Conservation (phyloP, 805 yeast species). For the Metschnikowia gelsemii region DNA sequence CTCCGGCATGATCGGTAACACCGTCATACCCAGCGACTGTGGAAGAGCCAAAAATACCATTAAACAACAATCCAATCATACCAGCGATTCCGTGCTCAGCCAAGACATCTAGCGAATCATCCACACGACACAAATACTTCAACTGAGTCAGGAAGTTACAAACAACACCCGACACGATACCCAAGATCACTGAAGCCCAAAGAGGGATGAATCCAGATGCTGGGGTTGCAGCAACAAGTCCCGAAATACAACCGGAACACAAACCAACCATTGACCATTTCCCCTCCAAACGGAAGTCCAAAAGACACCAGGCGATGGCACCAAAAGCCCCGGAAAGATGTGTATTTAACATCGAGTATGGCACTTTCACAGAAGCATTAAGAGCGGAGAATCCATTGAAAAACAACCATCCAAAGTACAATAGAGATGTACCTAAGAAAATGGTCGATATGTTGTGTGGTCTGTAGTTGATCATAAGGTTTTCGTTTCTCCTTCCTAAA, state of each 20-base stretch:
- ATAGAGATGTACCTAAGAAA: conserved; percentile 78
- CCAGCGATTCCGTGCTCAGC: conserved; percentile 99
- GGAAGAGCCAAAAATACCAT: conserved; percentile 82
- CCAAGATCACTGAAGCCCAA: conserved; percentile 87
- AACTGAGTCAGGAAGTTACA: conserved; percentile 91
- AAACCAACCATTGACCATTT: conserved; percentile 95
- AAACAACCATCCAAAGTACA: conserved; percentile 96
- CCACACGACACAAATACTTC: conserved; percentile 77
- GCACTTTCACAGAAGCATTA: conserved; percentile 78
- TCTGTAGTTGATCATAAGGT: conserved; percentile 81
- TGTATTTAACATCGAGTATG: conserved; percentile 89
- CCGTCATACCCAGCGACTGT: conserved; percentile 93
- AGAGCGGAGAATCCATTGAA: conserved; percentile 90
- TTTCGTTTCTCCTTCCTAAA: conserved; percentile 71
- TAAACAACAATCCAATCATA: conserved; percentile 82
- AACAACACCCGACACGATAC: conserved; percentile 72
- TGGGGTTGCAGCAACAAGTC: conserved; percentile 96
- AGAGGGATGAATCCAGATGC: conserved; percentile 87
- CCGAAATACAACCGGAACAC: conserved; percentile 94
- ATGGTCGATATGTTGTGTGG: conserved; percentile 94
- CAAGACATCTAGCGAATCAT: conserved; percentile 89
- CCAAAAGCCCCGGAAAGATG: conserved; percentile 88
- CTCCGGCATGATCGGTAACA: conserved; percentile 79
- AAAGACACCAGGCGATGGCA: conserved; percentile 85
- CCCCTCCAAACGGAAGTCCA: conserved; percentile 83